A percentile compares a stretch with the other conserved stretches of the same genome.
Conservation (phyloP, 1,284 basidiomycete species). For the Fomitopsis palustris region DNA sequence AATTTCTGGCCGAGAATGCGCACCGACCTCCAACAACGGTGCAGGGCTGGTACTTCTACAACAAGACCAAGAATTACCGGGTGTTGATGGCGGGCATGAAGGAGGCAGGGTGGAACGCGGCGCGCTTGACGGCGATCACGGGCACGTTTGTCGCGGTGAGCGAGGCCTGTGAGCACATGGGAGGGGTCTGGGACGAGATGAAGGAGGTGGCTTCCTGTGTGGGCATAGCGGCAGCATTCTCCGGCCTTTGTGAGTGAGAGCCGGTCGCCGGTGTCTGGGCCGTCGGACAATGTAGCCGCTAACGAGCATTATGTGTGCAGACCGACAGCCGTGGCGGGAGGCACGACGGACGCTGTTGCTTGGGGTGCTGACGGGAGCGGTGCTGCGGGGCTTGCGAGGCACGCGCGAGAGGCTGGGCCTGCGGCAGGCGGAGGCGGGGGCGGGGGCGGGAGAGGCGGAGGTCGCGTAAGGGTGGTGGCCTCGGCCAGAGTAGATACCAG, state of each 20-base stretch:
- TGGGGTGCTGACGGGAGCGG: slow-evolving; percentile 49
- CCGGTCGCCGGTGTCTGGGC: background rate
- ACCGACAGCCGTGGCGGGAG: slow-evolving; percentile 55
- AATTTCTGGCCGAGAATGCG: slow-evolving; percentile 54
- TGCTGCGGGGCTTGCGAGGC: slow-evolving; percentile 51
- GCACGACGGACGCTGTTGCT: slow-evolving; percentile 47
- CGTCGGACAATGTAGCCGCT: background rate
- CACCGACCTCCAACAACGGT: slow-evolving; percentile 79
- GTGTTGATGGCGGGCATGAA: slow-evolving; percentile 72
- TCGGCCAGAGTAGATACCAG: background rate
- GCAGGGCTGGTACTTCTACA: slow-evolving; percentile 89
- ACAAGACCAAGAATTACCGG: slow-evolving; percentile 89
- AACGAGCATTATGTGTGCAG: slow-evolving; percentile 37
- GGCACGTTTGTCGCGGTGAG: slow-evolving; percentile 68
- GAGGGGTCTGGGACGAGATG: slow-evolving; percentile 37
- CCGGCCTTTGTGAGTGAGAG: slow-evolving; percentile 56
- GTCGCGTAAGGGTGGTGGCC: slow-evolving; percentile 7
- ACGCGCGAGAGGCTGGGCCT: slow-evolving; percentile 30
- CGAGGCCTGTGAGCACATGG: slow-evolving; percentile 51
- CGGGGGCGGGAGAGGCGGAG: slow-evolving; percentile 18
- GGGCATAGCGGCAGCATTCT: slow-evolving; percentile 58
- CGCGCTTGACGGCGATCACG: slow-evolving; percentile 52
- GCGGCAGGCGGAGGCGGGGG: slow-evolving; percentile 16
- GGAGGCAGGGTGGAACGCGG: slow-evolving; percentile 57
- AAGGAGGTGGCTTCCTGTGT: slow-evolving; percentile 63